Conservation (phyloP, 768 basidiomycete species). For the Crucibulum laeve region DNA sequence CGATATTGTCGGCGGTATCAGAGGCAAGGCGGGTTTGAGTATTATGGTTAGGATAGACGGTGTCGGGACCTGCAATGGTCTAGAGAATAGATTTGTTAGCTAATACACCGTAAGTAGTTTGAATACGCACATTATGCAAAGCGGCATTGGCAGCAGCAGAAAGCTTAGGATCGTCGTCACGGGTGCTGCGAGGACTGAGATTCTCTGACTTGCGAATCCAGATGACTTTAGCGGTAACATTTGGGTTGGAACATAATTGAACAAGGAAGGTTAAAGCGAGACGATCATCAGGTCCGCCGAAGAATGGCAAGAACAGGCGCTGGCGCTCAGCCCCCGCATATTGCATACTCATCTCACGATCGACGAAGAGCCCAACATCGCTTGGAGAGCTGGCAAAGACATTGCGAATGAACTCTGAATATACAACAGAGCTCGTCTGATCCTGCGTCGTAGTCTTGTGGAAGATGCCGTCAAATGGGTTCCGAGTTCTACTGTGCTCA, state of each 20-base stretch:
- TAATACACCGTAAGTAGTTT: slow-evolving; percentile 7
- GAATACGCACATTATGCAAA: slow-evolving; percentile 7
- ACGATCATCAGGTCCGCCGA: slow-evolving; percentile 93
- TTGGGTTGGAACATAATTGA: slow-evolving; percentile 64
- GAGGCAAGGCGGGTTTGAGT: slow-evolving; percentile 70
- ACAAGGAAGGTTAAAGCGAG: slow-evolving; percentile 77
- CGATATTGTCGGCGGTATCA: slow-evolving; percentile 75
- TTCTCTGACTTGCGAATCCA: slow-evolving; percentile 48
- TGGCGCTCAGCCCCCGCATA: slow-evolving; percentile 26
- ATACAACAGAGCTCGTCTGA: slow-evolving; percentile 50
- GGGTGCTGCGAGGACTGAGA: slow-evolving; percentile 20
- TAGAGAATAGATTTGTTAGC: neutral
- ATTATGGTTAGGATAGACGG: slow-evolving; percentile 61
- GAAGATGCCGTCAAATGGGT: slow-evolving; percentile 82
- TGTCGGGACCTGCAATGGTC: slow-evolving; percentile 57
- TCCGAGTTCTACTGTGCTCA: slow-evolving; percentile 25
- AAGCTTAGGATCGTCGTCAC: slow-evolving; percentile 16
- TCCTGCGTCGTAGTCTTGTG: slow-evolving; percentile 44
- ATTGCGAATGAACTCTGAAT: slow-evolving; percentile 82
- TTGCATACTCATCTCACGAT: slow-evolving; percentile 47
- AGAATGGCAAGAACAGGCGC: slow-evolving; percentile 85
- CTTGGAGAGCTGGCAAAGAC: slow-evolving; percentile 69
- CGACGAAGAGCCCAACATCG: slow-evolving; percentile 86
- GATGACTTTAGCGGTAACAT: slow-evolving; percentile 70
- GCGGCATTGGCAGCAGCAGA: slow-evolving; percentile 6